Conservation (phyloP, 768 basidiomycete genomes). For the Xerocomus potaroensis region DNA sequence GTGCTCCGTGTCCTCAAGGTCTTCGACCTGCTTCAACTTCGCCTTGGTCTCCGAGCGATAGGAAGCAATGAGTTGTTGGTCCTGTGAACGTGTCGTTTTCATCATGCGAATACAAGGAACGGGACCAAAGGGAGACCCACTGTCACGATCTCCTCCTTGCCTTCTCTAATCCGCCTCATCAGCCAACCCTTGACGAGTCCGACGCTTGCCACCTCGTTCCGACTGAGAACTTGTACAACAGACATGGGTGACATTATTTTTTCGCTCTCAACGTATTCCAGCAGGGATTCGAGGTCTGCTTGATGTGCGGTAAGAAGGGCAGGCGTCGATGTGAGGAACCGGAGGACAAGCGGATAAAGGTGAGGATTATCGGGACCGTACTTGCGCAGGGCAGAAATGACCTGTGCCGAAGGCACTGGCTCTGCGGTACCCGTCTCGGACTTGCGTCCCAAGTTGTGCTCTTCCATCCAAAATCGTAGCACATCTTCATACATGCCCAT, state of each 20-base stretch:
- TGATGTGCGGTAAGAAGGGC: conserved; percentile 69
- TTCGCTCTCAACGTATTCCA: conserved; percentile 77
- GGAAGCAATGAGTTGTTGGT: conserved; percentile 80
- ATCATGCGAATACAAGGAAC: neutral
- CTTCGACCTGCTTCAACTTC: conserved; percentile 77
- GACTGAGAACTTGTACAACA: conserved; percentile 81
- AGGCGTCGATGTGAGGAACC: conserved; percentile 83
- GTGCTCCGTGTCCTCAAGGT: conserved; percentile 70
- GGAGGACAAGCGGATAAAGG: conserved; percentile 82
- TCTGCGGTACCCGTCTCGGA: conserved; percentile 23
- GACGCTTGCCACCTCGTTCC: conserved; percentile 87
- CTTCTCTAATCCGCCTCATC: conserved; percentile 68
- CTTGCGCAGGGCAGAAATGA: conserved; percentile 65
- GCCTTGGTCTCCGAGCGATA: conserved; percentile 81
- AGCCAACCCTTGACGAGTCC: conserved; percentile 93
- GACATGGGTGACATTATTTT: conserved; percentile 85
- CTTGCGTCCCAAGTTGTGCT: conserved; percentile 31
- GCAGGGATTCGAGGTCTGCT: conserved; percentile 61
- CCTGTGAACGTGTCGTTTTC: conserved; percentile 41
- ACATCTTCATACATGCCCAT: conserved; percentile 97
- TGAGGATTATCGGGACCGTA: conserved; percentile 73
- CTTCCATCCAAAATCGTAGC: conserved; percentile 88
- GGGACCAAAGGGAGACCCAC: conserved; percentile 42
- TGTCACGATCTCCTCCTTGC: conserved; percentile 71
- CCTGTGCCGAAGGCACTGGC: conserved; percentile 36